phyloP scores from a whole-genome alignment of 495 filamentous ascomycete genomes.

The Penicillium simplicissimum region DNA sequence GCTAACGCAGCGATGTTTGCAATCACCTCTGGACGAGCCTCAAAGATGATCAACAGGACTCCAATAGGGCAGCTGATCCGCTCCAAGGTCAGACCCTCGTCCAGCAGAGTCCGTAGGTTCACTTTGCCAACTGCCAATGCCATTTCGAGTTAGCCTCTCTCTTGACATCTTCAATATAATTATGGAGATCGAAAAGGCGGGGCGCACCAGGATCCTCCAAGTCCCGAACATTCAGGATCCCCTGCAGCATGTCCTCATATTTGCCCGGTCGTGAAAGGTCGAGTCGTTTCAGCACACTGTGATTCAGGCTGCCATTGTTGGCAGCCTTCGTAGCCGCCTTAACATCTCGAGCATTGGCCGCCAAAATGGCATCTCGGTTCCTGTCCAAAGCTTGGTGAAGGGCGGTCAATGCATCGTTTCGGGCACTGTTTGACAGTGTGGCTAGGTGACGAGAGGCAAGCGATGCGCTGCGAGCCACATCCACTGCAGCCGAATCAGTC shows the following conservation, averaged over 20 bases:
- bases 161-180: background rate
- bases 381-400: constrained; percentile 70
- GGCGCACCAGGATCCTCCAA: constrained; percentile 83
- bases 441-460: constrained; percentile 69
- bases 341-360: constrained; percentile 83
- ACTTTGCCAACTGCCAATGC: constrained; percentile 71
- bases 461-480: constrained; percentile 69
- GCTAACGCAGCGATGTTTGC: constrained; percentile 97
- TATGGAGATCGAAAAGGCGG: background rate
- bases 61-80: constrained; percentile 92
- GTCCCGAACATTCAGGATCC: constrained; percentile 84
- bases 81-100: constrained; percentile 82
- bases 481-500: constrained; percentile 66
- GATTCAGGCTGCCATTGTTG: constrained; percentile 70
- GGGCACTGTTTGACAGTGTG: constrained; percentile 59
- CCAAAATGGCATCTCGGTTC: constrained; percentile 72
- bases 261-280: constrained; percentile 85
- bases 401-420: constrained; percentile 81
- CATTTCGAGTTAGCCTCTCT: constrained; percentile 8
- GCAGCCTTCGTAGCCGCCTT: constrained; percentile 70
- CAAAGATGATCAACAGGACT: constrained; percentile 95
- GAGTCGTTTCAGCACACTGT: constrained; percentile 86
- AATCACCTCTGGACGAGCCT: constrained; percentile 97
- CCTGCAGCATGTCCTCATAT: constrained; percentile 97
- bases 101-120: constrained; percentile 80